phyloP scores from a whole-genome alignment of 257 asterid genomes.

The Solanum clarkiae region DNA sequence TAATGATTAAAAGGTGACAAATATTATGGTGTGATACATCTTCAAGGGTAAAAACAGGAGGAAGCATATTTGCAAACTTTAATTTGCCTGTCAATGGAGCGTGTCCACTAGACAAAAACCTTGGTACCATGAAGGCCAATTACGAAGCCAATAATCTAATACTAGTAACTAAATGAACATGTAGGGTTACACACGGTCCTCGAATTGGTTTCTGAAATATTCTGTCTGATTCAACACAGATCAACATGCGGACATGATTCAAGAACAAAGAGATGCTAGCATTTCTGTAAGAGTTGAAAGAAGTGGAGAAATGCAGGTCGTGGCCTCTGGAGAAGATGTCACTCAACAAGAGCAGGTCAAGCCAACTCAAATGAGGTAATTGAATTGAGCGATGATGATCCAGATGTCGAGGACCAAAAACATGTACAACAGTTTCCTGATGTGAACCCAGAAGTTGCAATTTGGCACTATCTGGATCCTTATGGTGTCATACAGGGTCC shows the following conservation, averaged over 20 bases:
- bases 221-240: neutral
- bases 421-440: neutral
- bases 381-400: conserved; percentile 48
- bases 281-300: neutral
- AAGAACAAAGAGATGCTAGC: neutral
- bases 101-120: neutral
- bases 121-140: neutral
- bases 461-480: conserved; percentile 70
- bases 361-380: conserved; percentile 18
- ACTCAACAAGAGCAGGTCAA: neutral
- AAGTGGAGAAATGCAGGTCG: neutral
- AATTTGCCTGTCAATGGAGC: neutral
- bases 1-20: neutral
- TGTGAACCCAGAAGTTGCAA: neutral
- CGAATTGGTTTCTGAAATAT: neutral
- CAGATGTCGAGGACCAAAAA: conserved; percentile 7
- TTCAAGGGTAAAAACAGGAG: neutral
- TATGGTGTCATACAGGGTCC: conserved; percentile 31
- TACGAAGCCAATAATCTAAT: neutral
- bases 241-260: neutral
- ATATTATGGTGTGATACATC: neutral
- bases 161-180: neutral
- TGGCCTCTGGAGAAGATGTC: neutral
- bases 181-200: neutral
- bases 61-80: neutral